These are phyloP conservation scores for Cutaneotrichosporon mucoides DNA, from an alignment of 1,284 basidiomycete genomes.

Conservation along the genomic window DNA sequence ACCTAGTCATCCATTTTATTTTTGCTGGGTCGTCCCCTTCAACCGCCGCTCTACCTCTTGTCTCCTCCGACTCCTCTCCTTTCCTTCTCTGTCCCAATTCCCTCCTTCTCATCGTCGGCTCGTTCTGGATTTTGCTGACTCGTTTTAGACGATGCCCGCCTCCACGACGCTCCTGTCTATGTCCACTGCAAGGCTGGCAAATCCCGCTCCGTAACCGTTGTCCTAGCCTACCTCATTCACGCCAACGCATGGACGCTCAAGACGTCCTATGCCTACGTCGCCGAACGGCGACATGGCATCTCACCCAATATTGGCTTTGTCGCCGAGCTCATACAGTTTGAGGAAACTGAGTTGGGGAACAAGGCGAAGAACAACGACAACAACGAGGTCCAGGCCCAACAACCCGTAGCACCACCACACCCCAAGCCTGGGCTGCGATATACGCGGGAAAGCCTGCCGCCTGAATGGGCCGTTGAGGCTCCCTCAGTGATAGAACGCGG, in stretches of 20 bases:
- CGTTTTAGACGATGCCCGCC: slow-evolving; percentile 72
- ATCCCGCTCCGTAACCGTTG: slow-evolving; percentile 91
- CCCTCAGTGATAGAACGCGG: too few species aligned
- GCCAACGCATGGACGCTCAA: slow-evolving; percentile 93
- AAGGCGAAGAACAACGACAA: neutral
- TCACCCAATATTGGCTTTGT: slow-evolving; percentile 99
- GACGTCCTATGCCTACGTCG: slow-evolving; percentile 82
- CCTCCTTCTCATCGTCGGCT: neutral
- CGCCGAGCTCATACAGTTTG: slow-evolving; percentile 92
- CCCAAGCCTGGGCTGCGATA: slow-evolving; percentile 49
- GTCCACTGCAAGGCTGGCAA: slow-evolving; percentile 97
- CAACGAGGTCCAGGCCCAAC: neutral
- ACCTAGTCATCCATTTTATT: too few species aligned
- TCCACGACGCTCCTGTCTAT: slow-evolving; percentile 83
- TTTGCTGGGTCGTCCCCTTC: too few species aligned
- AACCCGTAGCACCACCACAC: neutral
- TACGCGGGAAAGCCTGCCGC: slow-evolving; percentile 69
- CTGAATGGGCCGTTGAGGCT: slow-evolving; percentile 34
- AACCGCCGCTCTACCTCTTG: too few species aligned
- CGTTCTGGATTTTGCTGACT: neutral
- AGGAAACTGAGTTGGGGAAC: slow-evolving; percentile 74
- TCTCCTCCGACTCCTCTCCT: too few species aligned
- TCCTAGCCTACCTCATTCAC: slow-evolving; percentile 95
- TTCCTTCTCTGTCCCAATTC: neutral
- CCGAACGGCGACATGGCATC: slow-evolving; percentile 83